A percentile compares a stretch with the other conserved stretches of the same genome.
These are phyloP conservation scores for Xylariaceae sp. DNA, from an alignment of 2,329 filamentous ascomycete genomes.

Conservation along the genomic window DNA sequence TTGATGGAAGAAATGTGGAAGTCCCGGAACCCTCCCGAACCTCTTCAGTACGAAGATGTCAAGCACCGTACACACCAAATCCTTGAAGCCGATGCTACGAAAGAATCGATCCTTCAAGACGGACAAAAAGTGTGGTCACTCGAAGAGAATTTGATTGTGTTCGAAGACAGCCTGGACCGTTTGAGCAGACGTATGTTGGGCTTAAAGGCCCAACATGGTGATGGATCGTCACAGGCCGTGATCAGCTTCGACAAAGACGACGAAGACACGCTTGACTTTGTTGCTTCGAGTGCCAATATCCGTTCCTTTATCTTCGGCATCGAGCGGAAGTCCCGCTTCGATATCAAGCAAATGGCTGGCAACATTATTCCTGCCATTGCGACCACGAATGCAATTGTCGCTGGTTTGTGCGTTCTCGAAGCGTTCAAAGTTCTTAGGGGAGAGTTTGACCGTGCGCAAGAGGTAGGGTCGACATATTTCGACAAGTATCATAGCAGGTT, in stretches of 20 bases:
- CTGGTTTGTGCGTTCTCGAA: constrained; percentile 84
- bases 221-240: constrained; percentile 51
- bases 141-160: constrained; percentile 78
- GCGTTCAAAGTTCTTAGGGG: constrained; percentile 82
- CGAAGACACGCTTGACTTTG: constrained; percentile 89
- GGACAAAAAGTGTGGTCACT: constrained; percentile 78
- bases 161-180: constrained; percentile 74
- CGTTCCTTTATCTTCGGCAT: constrained; percentile 87
- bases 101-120: constrained; percentile 52
- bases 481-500: neutral
- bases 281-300: constrained; percentile 83
- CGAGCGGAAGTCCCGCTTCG: constrained; percentile 82
- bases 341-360: constrained; percentile 98
- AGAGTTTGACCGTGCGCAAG: constrained; percentile 66
- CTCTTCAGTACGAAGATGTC: constrained; percentile 64
- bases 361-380: constrained; percentile 99
- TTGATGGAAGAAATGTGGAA: constrained; percentile 98
- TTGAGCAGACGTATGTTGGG: constrained; percentile 68
- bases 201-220: constrained; percentile 46
- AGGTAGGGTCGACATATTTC: constrained; percentile 43
- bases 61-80: constrained; percentile 50
- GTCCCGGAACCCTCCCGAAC: constrained; percentile 65
- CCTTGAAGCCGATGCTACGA: constrained; percentile 42
- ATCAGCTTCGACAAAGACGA: constrained; percentile 97
- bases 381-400: constrained; percentile 95